phyloP scores from a whole-genome alignment of 228 moss, liverwort and hornwort genomes.

The Sphagnum magellanicum region DNA sequence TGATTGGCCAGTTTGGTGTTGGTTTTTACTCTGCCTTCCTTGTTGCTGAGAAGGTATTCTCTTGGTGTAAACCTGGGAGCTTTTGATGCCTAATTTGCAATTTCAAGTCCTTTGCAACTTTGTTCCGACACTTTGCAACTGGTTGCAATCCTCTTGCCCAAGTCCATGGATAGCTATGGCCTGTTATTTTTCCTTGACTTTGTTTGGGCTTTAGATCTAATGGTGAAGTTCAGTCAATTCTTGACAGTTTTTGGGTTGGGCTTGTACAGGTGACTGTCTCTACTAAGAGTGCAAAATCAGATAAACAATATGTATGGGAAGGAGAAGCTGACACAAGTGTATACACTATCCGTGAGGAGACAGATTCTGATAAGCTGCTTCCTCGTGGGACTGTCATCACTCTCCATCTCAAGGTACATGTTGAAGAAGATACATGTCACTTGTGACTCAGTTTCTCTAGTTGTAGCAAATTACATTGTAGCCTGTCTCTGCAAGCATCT shows the following conservation, averaged over 20 bases:
- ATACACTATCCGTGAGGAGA: constrained; percentile 46
- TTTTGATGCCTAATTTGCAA: neutral
- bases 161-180: too few species aligned
- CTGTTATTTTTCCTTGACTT: too few species aligned
- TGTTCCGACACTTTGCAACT: neutral
- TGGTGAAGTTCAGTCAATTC: too few species aligned
- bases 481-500: neutral
- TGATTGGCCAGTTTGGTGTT: constrained; percentile 66
- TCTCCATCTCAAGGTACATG: constrained; percentile 23
- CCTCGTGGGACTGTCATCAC: constrained; percentile 44
- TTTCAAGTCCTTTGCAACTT: neutral
- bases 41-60: constrained; percentile 49
- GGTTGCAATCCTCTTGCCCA: neutral
- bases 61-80: neutral
- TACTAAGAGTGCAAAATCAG: constrained; percentile 45
- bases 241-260: too few species aligned
- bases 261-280: constrained; percentile 32
- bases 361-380: constrained; percentile 24
- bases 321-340: constrained; percentile 53
- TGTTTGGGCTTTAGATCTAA: too few species aligned
- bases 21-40: constrained; percentile 65
- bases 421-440: neutral
- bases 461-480: neutral
- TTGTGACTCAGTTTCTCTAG: neutral
- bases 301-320: constrained; percentile 56